Evolutionary conservation across 208 protist species (phyloP).

Genomic region (Wallacemonas rigidus): DNA sequence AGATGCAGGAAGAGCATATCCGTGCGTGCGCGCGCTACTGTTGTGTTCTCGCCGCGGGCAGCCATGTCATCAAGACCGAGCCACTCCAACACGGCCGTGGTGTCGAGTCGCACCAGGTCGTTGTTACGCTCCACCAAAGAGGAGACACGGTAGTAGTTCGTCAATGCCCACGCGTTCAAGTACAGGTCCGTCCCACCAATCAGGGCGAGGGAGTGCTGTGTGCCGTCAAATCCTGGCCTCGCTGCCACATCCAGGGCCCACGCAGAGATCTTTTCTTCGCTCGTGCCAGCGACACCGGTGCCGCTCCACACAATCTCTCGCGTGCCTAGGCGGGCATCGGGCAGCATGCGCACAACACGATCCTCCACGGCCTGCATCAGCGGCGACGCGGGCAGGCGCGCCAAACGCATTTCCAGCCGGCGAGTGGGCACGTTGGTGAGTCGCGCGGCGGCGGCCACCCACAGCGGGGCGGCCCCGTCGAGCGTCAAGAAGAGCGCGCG

Average conservation of each 20-base stretch:
- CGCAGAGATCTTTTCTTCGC: slow-evolving; percentile 83
- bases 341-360: slow-evolving; percentile 73
- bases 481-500: slow-evolving; percentile 65
- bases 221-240: slow-evolving; percentile 52
- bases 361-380: slow-evolving; percentile 84
- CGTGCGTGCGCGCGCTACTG: slow-evolving; percentile 46
- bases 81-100: slow-evolving; percentile 70
- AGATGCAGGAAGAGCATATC: slow-evolving; percentile 79
- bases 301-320: slow-evolving; percentile 78
- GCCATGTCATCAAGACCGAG: slow-evolving; percentile 55
- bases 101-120: slow-evolving; percentile 59
- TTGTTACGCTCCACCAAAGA: slow-evolving; percentile 56
- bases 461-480: slow-evolving; percentile 69
- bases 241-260: slow-evolving; percentile 88
- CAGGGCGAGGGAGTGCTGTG: slow-evolving; percentile 70
- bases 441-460: slow-evolving; percentile 52
- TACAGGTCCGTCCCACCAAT: slow-evolving; percentile 71
- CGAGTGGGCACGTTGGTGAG: slow-evolving; percentile 26
- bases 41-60: slow-evolving; percentile 41
- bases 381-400: slow-evolving; percentile 62
- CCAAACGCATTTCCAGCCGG: slow-evolving; percentile 47
- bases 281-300: slow-evolving; percentile 56
- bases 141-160: slow-evolving; percentile 67
- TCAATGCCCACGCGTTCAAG: slow-evolving; percentile 69
- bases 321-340: slow-evolving; percentile 34